Evolutionary conservation across 805 yeast species (phyloP), one percentile per base, ranked within the genome.

Genomic region (Candida maltosa): DNA sequence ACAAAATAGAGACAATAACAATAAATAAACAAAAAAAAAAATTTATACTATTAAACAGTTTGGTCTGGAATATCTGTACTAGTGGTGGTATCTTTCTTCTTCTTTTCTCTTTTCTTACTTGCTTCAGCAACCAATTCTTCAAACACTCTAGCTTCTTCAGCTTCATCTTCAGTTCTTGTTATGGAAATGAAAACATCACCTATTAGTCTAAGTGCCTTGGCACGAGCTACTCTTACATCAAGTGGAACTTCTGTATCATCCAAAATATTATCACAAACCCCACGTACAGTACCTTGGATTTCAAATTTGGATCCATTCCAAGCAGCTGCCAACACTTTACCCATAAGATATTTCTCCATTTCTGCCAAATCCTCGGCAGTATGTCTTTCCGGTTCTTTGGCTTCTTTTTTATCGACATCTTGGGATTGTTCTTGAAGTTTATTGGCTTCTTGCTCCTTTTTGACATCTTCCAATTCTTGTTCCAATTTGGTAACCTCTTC

Each of bases 261-360:
- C 30, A 85, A 58, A 2, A 84, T 70, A 27, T 60, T 64, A 47
- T 82, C 83, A 60, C 91, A 83, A 9, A 84, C 93, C 9, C 70
- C 76, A 45, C 86, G 74, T 35, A 83, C 68, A 0, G 87, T 83
- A 10, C 82, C 70, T 54, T 80, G 83, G 35, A 85, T 84, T 55
- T 85, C 94, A 52, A 78, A 83, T 50, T 75, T 81, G 9, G 89
- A 79, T 0, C 91, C 87, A 9, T 78, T 78, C 94, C 94, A 85
- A 6, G 93, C 93, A 2, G 89, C 91, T 6, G 85, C 82, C 23
- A 85, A 61, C 14, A 84, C 85, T 55, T 84, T 85, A 15, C 91
- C 93, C 70, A 83, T 79, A 45, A 85, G 60, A 21, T 80, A 68
- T 53, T 83, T 80, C 51, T 84, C 91, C 67, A 80, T 73, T 41